Evolutionary conservation across 176 grass and related monocot genomes (phyloP), one percentile per base, ranked within the genome.

Genomic region (Avena eriantha): DNA sequence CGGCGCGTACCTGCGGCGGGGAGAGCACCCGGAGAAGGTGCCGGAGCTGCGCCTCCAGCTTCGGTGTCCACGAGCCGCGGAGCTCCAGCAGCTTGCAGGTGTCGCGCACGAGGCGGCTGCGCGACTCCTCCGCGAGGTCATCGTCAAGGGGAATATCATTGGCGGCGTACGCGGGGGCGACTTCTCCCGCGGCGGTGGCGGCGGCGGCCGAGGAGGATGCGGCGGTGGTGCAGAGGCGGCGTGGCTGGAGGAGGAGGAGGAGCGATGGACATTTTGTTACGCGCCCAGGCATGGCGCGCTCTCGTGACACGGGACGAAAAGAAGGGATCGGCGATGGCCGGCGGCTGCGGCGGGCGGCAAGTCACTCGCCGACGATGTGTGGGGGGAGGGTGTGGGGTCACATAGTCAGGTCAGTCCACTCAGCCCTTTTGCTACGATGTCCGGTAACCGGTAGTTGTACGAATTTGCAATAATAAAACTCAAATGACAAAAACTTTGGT

Each of bases 21-120:
- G 91, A 90, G 50, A 95, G 87, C 34, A 82, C 57, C 80, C 93
- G 91, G 70, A 98, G 73, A 26, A 90, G 86, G 81, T 91, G 90
- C 33, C 90, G 88, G 29, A 98, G 86, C 86, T 94, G 86, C 43
- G 81, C 85, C 89, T 98, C 96, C 66, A 89, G 86, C 66, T 94
- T 95, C 77, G 82, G 70, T 67, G 74, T 88, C 93, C 96, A 98
- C 46, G 87, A 88, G 76, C 86, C 92, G 6, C 88, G 90, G 45
- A 87, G 88, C 77, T 88, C 92, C 23, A 98, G 90, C 80, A 93
- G 88, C 80, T 54, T 74, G 60, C 96, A 93, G 53, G 72, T 93
- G 29, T 94, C 90, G 50, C 79, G 93, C 78, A 98, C 93, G 43
- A 92, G 55, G 63, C 84, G 88, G 82, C 93, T 88, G 48, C 88